Conservation (phyloP, 176 grass and related monocot genomes). For the Eleusine coracana region DNA sequence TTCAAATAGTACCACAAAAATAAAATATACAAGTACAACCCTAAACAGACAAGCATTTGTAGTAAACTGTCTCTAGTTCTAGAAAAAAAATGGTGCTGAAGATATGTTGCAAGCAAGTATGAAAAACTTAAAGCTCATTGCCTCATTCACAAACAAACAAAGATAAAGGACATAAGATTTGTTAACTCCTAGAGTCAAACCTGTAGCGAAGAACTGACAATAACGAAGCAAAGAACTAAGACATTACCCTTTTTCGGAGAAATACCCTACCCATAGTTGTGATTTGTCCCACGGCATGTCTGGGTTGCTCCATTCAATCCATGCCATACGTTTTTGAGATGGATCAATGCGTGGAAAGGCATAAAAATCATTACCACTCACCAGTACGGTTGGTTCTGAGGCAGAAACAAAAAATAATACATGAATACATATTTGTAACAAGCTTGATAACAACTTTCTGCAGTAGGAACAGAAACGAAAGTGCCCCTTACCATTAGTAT, state of each 20-base stretch:
- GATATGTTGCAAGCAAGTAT: background rate
- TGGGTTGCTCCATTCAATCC: constrained; percentile 84
- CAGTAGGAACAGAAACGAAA: constrained; percentile 1
- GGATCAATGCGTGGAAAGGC: constrained; percentile 81
- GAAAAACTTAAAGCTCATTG: too few species aligned
- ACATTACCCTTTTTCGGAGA: constrained; percentile 71
- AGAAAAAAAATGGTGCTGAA: background rate
- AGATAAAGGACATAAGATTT: background rate
- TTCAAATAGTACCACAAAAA: background rate
- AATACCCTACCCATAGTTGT: constrained; percentile 79
- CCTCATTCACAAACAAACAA: background rate
- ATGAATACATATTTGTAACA: background rate
- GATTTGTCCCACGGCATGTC: constrained; percentile 86
- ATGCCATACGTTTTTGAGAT: constrained; percentile 64
- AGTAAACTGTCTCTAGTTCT: background rate
- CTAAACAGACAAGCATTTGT: background rate
- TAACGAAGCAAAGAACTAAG: background rate
- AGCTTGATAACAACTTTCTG: background rate
- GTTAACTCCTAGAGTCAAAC: background rate
- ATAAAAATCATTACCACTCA: constrained; percentile 83
- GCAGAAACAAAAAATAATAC: background rate
- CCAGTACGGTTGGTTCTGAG: constrained; percentile 63
- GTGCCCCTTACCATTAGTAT: constrained; percentile 53
- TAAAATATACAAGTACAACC: background rate
- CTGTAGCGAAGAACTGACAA: background rate